Evolutionary conservation across 2,329 filamentous ascomycete species (phyloP).

Genomic region (Pseudopyricularia cyperi): DNA sequence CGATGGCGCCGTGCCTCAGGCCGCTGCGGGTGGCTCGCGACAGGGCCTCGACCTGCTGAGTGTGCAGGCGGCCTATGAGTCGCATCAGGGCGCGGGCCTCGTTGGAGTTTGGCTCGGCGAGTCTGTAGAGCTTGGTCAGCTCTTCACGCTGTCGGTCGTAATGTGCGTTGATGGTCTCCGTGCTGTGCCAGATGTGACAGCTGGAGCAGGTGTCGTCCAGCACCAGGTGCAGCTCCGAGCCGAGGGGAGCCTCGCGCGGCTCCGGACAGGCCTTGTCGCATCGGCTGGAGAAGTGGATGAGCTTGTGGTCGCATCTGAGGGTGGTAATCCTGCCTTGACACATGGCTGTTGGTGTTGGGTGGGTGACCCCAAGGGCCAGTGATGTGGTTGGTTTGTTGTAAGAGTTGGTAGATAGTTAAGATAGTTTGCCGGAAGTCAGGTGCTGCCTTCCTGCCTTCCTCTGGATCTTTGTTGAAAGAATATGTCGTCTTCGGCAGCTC

Average conservation of each 20-base stretch:
- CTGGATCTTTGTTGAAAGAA: too few species aligned
- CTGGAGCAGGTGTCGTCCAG: slow-evolving; percentile 1
- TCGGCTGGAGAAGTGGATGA: not conserved
- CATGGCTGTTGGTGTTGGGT: not conserved
- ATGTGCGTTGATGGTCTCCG: not conserved
- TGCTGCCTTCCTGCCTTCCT: too few species aligned
- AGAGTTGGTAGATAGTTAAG: too few species aligned
- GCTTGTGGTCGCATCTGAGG: not conserved
- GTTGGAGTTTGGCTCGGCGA: not conserved
- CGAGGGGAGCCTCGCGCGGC: not conserved
- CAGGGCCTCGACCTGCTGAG: not conserved
- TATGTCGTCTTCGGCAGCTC: not conserved
- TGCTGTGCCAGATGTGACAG: slow-evolving; percentile 1
- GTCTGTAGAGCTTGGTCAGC: not conserved
- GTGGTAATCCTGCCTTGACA: not conserved
- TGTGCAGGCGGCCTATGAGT: not conserved
- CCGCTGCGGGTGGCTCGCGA: not conserved
- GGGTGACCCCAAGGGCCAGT: not conserved
- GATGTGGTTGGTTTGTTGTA: not conserved
- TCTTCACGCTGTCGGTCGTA: not conserved
- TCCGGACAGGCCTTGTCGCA: not conserved
- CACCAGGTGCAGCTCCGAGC: not conserved
- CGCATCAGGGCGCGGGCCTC: not conserved
- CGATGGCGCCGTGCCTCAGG: not conserved
- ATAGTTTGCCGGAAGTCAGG: too few species aligned